phyloP scores from a whole-genome alignment of 2,329 filamentous ascomycete genomes.

The Phialophora tarda region DNA sequence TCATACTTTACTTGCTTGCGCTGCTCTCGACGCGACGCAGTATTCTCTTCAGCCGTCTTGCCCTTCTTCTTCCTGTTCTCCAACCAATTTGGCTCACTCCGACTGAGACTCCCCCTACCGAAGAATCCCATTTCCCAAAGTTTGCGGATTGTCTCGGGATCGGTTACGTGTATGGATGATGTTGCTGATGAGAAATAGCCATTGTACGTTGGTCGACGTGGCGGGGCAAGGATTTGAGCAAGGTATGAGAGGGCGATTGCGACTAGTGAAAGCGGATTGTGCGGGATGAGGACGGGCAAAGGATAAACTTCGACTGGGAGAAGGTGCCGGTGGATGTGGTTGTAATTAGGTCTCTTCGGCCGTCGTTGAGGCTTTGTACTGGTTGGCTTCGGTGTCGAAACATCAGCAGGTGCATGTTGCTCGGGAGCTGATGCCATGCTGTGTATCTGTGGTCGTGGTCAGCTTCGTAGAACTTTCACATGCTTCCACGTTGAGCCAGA shows the following conservation, averaged over 20 bases:
- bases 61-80: conserved; percentile 77
- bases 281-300: conserved; percentile 84
- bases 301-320: conserved; percentile 82
- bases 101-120: conserved; percentile 88
- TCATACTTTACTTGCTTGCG: conserved; percentile 87
- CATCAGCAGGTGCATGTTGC: conserved; percentile 32
- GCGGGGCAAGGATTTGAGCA: conserved; percentile 70
- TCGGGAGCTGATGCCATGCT: conserved; percentile 41
- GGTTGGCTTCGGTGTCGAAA: conserved; percentile 24
- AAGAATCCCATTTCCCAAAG: conserved; percentile 98
- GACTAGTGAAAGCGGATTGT: conserved; percentile 86
- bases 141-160: conserved; percentile 74
- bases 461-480: conserved; percentile 24
- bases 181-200: conserved; percentile 83
- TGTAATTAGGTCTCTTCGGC: conserved; percentile 62
- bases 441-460: conserved; percentile 28
- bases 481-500: conserved; percentile 11
- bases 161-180: conserved; percentile 81
- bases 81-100: conserved; percentile 94
- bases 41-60: conserved; percentile 84
- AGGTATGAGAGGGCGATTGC: conserved; percentile 79
- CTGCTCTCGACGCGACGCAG: conserved; percentile 76
- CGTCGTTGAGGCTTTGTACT: conserved; percentile 35
- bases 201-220: conserved; percentile 66
- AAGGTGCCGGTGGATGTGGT: conserved; percentile 80